phyloP scores from a whole-genome alignment of 331 rosid species.

The Pyracantha coccinea region DNA sequence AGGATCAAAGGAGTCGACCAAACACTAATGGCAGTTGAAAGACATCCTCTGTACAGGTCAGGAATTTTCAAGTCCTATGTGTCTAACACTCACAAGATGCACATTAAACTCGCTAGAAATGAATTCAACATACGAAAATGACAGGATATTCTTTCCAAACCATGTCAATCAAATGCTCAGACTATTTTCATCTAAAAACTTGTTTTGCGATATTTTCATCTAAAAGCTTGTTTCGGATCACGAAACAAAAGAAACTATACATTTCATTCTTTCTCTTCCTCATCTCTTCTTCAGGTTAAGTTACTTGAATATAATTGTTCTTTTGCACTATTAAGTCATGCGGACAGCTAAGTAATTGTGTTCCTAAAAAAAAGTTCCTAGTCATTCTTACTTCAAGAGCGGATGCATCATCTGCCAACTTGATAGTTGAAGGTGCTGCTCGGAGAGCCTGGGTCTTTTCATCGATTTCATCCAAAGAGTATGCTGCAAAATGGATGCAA shows the following conservation, averaged over 20 bases:
- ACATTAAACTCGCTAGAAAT: not conserved
- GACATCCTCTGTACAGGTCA: no score
- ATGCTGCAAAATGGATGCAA: slow-evolving; percentile 40
- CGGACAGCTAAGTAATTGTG: not conserved
- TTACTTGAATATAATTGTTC: not conserved
- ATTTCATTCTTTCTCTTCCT: not conserved
- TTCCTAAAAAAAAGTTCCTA: not conserved
- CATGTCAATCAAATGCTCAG: not conserved
- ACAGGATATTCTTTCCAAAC: not conserved
- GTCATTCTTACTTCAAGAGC: slow-evolving; percentile 49
- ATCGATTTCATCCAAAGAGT: slow-evolving; percentile 54
- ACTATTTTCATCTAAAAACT: not conserved
- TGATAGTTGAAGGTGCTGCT: slow-evolving; percentile 24
- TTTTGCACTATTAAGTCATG: not conserved
- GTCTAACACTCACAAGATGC: not conserved
- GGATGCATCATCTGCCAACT: slow-evolving; percentile 38
- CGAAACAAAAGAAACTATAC: not conserved
- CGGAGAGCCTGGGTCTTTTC: slow-evolving; percentile 56
- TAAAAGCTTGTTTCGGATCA: not conserved
- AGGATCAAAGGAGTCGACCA: not conserved
- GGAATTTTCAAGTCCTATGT: no score
- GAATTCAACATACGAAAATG: not conserved
- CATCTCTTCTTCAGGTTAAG: not conserved
- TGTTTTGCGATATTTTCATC: not conserved
- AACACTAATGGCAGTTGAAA: not conserved